Evolutionary conservation across 1,284 basidiomycete genomes (phyloP), one percentile per base, ranked within the genome.

Genomic region (Cryptococcus jaspeensis): DNA sequence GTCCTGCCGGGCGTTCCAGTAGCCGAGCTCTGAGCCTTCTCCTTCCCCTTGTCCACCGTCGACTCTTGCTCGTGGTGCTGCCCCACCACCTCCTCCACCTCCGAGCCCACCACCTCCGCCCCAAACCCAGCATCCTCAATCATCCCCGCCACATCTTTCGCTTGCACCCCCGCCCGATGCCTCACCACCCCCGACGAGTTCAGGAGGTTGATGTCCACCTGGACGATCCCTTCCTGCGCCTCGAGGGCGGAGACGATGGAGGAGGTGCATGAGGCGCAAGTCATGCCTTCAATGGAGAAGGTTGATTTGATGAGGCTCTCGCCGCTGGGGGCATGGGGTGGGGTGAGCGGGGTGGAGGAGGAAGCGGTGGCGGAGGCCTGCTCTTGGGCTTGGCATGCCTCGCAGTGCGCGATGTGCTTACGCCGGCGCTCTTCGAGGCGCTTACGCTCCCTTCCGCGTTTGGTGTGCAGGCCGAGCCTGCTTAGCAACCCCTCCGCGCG

Each of bases 91-190:
- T 22, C 32, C 45, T 60, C 50, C 11, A 15, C 9, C 20, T 44
- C 52, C 7, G 55, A 57, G 22, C 40, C 50, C 23, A 57, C 42
- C 22, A 60, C 47, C 25, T 50, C 35, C 22, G 60, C 65, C 1
- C 73, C 76, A 50, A 70, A 79, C 1, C 76, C 79, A 11, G 64
- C 52, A 49, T 75, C 77, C 46, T 77, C 69, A 28, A 78, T 72
- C 51, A 66, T 64, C 36, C 66, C 64, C 6, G 40, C 37, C 12
- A 76, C 39, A 2, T 56, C 45, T 0, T 36, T 36, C 0, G 56
- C 47, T 5, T 56, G 9, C 25, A 63, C 16, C 2, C 39, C 32
- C 6, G 52, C 25, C 12, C 45, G 42, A 37, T 75, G 67, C 16
- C 56, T 32, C 36, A 72, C 47, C 3, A 55, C 55, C 1, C 62